Percentiles rank a stretch among this genome's conserved stretches.
Evolutionary conservation across 1,284 basidiomycete genomes (phyloP).

Genomic region (Apiotrichum siamense): DNA sequence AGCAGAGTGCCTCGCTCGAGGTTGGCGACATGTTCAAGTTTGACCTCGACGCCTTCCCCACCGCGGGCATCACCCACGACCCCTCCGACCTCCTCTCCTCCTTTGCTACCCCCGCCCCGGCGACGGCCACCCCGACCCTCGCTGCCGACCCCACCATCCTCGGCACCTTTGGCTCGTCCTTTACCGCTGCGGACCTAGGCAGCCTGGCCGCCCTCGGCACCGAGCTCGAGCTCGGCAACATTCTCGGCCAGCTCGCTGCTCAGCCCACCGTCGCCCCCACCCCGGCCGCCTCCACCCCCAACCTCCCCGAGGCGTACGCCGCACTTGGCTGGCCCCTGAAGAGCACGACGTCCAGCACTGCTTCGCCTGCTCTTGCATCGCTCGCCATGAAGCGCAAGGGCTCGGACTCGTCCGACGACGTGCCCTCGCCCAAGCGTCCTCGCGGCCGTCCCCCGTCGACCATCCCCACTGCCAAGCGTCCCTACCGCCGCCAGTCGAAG

Average conservation of each 20-base stretch:
- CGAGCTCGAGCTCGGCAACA: conserved; percentile 24
- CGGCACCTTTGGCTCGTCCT: conserved; percentile 24
- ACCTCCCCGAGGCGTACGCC: conserved; percentile 15
- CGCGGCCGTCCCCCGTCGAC: conserved; percentile 24
- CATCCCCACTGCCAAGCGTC: conserved; percentile 17
- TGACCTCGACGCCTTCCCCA: conserved; percentile 28
- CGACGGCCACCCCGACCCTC: conserved; percentile 18
- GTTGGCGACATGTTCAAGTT: conserved; percentile 12
- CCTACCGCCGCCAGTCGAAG: conserved; percentile 24
- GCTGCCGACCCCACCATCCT: conserved; percentile 24
- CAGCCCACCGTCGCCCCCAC: conserved; percentile 4
- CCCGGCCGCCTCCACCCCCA: conserved; percentile 1
- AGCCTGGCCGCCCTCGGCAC: conserved; percentile 22
- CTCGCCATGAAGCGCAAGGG: conserved; percentile 32
- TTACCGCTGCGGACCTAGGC: conserved; percentile 22
- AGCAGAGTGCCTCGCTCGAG: conserved; percentile 33
- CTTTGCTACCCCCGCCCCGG: conserved; percentile 2
- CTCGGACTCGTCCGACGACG: conserved; percentile 21
- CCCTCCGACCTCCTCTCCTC: conserved; percentile 23
- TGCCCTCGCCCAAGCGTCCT: conserved; percentile 21
- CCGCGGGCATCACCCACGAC: conserved; percentile 27
- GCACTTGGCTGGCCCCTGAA: conserved; percentile 21
- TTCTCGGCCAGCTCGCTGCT: conserved; percentile 16
- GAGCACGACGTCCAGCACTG: conserved; percentile 1
- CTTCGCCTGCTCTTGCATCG: conserved; percentile 12